Base-by-base conservation (phyloP, 2,329 filamentous ascomycete species). In the Arthrinium puccinioides region DNA sequence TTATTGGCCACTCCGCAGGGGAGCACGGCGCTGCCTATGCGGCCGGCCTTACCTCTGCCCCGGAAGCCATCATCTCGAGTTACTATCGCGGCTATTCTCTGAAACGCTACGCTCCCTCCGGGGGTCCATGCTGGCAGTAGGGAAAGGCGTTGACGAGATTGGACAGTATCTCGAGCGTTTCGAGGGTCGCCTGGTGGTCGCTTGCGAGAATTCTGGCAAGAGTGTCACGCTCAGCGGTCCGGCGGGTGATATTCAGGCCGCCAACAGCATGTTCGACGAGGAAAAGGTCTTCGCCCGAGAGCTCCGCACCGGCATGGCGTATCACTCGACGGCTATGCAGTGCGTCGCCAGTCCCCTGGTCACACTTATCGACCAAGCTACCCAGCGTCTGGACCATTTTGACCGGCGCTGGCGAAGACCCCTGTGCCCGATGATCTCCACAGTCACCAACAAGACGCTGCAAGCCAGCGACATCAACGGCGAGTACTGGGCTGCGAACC, bases 141-240 rank as follows among this genome's bases (percentile, higher is more conserved):
- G 56, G 1, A 36, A 58, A 2, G 49, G 49, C 10, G 45, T 38
- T 10, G 35, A 44, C 1, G 47, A 54, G 5, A 48, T 52, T 3
- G 14, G 36, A 3, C 30, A 42, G 9, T 48, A 46, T 31, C 23
- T 48, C 31, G 55, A 67, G 39, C 63, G 51, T 13, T 59, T 32
- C 6, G 18, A 11, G 4, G 26, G 69, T 1, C 55, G 59, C 4
- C 51, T 59, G 5, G 52, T 59, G 41, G 53, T 67, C 16, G 47
- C 56, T 15, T 61, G 57, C 30, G 62, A 65, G 4, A 59, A 63
- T 31, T 63, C 70, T 4, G 40, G 52, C 3, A 54, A 64, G 15
- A 69, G 72, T 43, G 65, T 67, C n/a, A 59, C 72, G 6, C 66
- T 69, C 30, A 69, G 67, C 16, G 68, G 69, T 6, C 62, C 67